A percentile compares a stretch with the other conserved stretches of the same genome.
Conservation (phyloP, 208 protist species). For the Leishmania arabica region DNA sequence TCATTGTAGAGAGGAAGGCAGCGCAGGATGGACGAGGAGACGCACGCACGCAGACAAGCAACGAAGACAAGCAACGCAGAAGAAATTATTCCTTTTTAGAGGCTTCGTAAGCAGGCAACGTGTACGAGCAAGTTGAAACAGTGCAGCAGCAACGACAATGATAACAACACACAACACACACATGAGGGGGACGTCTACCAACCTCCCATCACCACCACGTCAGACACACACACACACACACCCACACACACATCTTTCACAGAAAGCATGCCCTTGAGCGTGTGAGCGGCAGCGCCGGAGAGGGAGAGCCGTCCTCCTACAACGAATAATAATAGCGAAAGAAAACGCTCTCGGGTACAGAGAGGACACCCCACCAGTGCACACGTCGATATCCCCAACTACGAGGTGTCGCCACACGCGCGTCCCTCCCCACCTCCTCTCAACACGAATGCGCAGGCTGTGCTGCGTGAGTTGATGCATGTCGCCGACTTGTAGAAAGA, state of each 20-base stretch:
- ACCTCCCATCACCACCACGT: too few relatives aligned
- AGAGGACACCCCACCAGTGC: not conserved
- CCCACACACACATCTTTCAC: too few relatives aligned
- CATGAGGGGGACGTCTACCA: too few relatives aligned
- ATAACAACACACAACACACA: too few relatives aligned
- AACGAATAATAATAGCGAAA: not conserved
- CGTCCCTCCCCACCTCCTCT: not conserved
- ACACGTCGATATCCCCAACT: not conserved
- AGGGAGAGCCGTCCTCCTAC: not conserved
- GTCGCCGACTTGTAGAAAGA: not conserved
- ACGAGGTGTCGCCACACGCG: not conserved
- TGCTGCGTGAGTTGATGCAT: not conserved
- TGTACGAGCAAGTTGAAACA: not conserved
- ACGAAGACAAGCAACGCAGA: not conserved
- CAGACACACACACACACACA: not conserved
- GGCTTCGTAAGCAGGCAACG: not conserved
- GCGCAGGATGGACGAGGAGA: not conserved
- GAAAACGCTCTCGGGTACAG: not conserved
- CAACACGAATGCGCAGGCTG: not conserved
- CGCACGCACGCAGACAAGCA: constrained; percentile 5
- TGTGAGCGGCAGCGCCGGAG: not conserved
- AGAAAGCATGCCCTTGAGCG: not conserved
- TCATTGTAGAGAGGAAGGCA: not conserved
- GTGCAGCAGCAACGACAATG: too few relatives aligned
- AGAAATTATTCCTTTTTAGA: not conserved